phyloP scores from a whole-genome alignment of 2,329 filamentous ascomycete genomes.

The Hypoxylon sp. region DNA sequence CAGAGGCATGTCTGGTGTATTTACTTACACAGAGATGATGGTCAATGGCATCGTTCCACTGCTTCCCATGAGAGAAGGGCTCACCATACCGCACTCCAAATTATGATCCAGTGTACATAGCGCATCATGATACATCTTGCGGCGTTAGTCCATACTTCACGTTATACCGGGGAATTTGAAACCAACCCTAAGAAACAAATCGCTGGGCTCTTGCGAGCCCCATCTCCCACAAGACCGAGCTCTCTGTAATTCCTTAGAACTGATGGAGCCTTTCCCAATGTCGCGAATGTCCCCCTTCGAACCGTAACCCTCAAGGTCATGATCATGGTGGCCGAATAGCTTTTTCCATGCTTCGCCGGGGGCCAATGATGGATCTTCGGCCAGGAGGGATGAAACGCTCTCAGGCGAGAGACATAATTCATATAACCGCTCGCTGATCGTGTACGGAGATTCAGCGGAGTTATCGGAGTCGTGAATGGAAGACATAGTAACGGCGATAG shows the following conservation, averaged over 20 bases:
- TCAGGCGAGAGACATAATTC: conserved; percentile 66
- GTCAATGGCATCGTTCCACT: conserved; percentile 76
- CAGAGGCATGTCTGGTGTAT: neutral
- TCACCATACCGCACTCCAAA: conserved; percentile 65
- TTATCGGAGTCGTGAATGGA: conserved; percentile 14
- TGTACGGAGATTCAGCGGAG: conserved; percentile 44
- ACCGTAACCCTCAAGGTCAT: neutral
- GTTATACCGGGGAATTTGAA: neutral
- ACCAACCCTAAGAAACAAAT: conserved; percentile 74
- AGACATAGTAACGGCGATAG: conserved; percentile 18
- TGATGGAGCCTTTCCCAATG: conserved; percentile 45
- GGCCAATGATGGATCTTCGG: conserved; percentile 65
- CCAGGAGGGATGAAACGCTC: conserved; percentile 72
- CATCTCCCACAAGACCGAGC: conserved; percentile 76
- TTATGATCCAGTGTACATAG: conserved; percentile 69
- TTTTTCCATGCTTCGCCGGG: conserved; percentile 69
- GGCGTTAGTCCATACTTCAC: conserved; percentile 8
- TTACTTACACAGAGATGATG: conserved; percentile 71
- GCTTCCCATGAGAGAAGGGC: conserved; percentile 66
- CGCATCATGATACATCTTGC: conserved; percentile 76
- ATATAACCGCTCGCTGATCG: conserved; percentile 63
- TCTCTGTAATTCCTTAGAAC: conserved; percentile 63
- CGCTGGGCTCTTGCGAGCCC: conserved; percentile 73
- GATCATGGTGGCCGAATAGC: conserved; percentile 63
- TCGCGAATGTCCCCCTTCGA: conserved; percentile 36